Evolutionary conservation across 2,329 filamentous ascomycete genomes (phyloP), one percentile per base, ranked within the genome.

Genomic region (Ascochyta pisi): DNA sequence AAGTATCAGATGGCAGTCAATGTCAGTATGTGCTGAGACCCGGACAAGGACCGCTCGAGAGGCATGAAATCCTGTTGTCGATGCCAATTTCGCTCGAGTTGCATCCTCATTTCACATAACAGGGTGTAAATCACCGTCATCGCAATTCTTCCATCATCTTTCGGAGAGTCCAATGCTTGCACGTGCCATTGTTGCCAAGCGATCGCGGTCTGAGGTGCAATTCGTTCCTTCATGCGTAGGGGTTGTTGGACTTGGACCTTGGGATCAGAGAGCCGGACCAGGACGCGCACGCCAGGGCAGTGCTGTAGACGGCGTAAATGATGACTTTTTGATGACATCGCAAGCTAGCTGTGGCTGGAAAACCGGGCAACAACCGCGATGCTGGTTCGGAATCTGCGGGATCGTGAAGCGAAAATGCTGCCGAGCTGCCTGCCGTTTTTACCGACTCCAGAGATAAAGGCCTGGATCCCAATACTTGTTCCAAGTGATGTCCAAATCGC

Each of bases 351-450:
- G 42, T 43, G 47, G 24, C 43, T 38, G n/a, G 42, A 34, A 48
- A 39, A 39, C 26, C 47, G 47, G 53, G 33, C 22, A 34, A 24
- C 23, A 37, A 31, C 29, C 47, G 19, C 15, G 41, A 37, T 56
- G 38, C 29, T 22, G 42, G 53, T 47, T 15, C 49, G 34, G 12
- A 34, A 22, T 43, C 35, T 38, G 27, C 24, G 47, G 53, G 31
- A 56, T 51, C 53, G 53, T 56, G 48, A 56, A 56, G 48, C 48
- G 47, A 50, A 48, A 7, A 26, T 31, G 52, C 47, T 56, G 53
- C 53, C 53, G 53, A 47, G 10, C 48, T 47, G 29, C 53, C 46
- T 47, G 53, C 53, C 53, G 53, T 22, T 37, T 16, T 43, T 51
- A 10, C 53, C 53, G 53, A 35, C 33, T 40, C 4, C 16, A 40